Evolutionary conservation across 2,329 filamentous ascomycete genomes (phyloP), one percentile per base, ranked within the genome.

Genomic region (Hypoxylon sp.): DNA sequence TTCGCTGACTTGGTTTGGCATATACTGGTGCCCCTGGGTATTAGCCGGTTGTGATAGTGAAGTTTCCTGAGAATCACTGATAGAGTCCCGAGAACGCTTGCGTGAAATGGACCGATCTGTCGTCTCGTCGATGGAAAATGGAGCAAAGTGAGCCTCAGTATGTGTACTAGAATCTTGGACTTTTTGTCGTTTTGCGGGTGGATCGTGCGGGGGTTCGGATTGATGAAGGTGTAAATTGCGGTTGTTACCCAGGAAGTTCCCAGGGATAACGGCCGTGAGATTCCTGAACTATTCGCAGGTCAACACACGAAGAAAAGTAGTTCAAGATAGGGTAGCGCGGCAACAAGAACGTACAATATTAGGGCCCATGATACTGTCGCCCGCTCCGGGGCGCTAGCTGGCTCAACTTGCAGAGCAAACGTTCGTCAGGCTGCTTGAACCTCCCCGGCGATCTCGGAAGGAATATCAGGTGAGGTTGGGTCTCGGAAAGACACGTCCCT

Each of bases 171-270:
- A 24, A 24, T 67, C 59, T 53, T 62, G 44, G 28, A 65, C n/a
- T 39, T 60, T 71, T 55, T 60, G 68, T 11, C 68, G 71, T 58
- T 73, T 73, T 8, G 64, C 43, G n/a, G 65, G 56, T 10, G 62
- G 54, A 22, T 30, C 20, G 11, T 48, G 34, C 30, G 46, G 17
- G 10, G 63, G 52, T 10, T 4, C 37, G 37, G 59, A 55, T 55
- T 46, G 66, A 49, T 7, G 24, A 47, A 39, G 41, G 44, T 47
- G 37, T 48, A 59, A 37, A 41, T 53, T 62, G 24, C 56, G 56
- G 17, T 41, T 64, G 15, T 55, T 67, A 13, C 64, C 67, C 32
- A 62, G 68, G 34, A 74, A 70, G n/a, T 73, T 72, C 6, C 65
- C 51, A 53, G 71, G 71, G n/a, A 7, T 59, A 6, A 62, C 49